Conservation (phyloP, 805 yeast species). For the Yarrowia sp. region DNA sequence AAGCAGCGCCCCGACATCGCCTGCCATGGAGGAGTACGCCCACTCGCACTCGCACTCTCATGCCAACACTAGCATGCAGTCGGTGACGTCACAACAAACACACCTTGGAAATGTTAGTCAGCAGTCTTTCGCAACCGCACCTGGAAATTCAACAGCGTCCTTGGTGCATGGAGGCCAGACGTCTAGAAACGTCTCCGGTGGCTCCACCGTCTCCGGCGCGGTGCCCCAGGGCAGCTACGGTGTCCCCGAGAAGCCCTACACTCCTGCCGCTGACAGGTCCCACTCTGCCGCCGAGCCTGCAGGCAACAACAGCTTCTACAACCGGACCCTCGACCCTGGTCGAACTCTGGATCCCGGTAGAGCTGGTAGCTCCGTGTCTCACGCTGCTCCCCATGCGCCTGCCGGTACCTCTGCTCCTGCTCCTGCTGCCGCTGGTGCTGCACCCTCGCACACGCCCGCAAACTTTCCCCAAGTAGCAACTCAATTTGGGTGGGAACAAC, state of each 20-base stretch:
- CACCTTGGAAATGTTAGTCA: conserved; percentile 12
- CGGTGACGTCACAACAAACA: conserved; percentile 30
- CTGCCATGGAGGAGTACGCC: conserved; percentile 23
- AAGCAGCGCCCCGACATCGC: conserved; percentile 16
- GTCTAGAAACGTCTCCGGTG: conserved; percentile 15
- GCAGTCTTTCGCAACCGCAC: conserved; percentile 25
- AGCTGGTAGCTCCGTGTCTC: neutral
- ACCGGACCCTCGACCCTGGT: conserved; percentile 24
- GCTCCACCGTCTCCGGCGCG: conserved; percentile 11
- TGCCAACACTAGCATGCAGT: conserved; percentile 32
- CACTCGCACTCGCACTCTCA: conserved; percentile 3
- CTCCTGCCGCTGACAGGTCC: conserved; percentile 18
- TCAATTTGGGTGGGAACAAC: conserved; percentile 34
- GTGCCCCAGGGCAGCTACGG: conserved; percentile 26
- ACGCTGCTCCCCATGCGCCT: conserved; percentile 2
- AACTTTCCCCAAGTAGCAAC: conserved; percentile 38
- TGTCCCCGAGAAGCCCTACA: conserved; percentile 24
- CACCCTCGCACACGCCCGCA: conserved; percentile 32
- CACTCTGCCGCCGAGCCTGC: conserved; percentile 10
- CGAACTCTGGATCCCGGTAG: conserved; percentile 19
- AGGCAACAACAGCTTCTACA: conserved; percentile 17
- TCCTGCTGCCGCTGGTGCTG: conserved; percentile 1
- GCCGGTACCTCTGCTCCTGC: conserved; percentile 12
- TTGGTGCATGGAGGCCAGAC: conserved; percentile 7
- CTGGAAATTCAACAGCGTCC: neutral